phyloP scores from a whole-genome alignment of 2,329 filamentous ascomycete genomes.

The Scorias spongiosa region DNA sequence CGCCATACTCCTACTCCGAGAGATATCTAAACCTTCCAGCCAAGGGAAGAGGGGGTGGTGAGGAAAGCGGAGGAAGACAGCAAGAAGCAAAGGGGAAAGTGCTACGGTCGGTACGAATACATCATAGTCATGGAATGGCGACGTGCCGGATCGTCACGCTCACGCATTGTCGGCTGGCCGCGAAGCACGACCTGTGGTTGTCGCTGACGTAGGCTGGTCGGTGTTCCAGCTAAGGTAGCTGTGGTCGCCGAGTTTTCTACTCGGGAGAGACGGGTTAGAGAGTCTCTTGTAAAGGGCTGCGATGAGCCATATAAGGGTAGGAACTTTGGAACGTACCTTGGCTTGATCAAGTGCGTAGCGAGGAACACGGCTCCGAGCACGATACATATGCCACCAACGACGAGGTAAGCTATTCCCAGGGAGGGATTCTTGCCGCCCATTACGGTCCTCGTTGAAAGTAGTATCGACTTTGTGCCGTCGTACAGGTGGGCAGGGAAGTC shows the following conservation, averaged over 20 bases:
- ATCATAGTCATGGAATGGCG: too few relatives aligned
- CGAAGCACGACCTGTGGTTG: conserved; percentile 29
- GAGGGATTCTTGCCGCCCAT: conserved; percentile 94
- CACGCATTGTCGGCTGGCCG: conserved; percentile 15
- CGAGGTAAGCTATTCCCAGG: conserved; percentile 88
- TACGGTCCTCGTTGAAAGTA: conserved; percentile 78
- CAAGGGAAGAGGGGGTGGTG: too few relatives aligned
- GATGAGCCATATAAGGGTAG: too few relatives aligned
- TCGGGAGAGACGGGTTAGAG: conserved; percentile 1
- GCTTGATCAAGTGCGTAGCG: conserved; percentile 77
- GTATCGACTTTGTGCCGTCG: conserved; percentile 74
- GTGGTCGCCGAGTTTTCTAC: conserved; percentile 90
- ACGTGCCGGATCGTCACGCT: background rate
- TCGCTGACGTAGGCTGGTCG: conserved; percentile 44
- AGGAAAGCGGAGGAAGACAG: too few relatives aligned
- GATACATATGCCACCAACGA: conserved; percentile 86
- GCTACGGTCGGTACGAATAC: too few relatives aligned
- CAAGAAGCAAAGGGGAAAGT: too few relatives aligned
- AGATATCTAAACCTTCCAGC: too few relatives aligned
- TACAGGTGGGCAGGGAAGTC: conserved; percentile 69
- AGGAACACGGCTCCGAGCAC: conserved; percentile 79
- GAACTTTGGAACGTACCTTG: conserved; percentile 44
- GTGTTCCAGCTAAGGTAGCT: conserved; percentile 96
- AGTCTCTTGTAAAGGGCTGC: too few relatives aligned
- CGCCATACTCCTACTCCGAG: too few relatives aligned